Evolutionary conservation across 768 basidiomycete genomes (phyloP).

Genomic region (Mycena haematopus): DNA sequence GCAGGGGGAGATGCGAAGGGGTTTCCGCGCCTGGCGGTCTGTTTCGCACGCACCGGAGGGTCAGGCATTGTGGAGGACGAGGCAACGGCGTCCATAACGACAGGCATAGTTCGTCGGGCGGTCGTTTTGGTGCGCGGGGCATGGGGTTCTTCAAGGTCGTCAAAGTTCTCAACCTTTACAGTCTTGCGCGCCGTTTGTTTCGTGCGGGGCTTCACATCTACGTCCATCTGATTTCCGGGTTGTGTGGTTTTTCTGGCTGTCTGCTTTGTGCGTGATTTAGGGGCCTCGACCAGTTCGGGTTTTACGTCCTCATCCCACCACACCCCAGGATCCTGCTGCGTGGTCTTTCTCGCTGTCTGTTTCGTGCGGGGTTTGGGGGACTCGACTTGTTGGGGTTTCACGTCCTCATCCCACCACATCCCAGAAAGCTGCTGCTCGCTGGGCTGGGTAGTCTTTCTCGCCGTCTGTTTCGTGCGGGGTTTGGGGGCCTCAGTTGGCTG

Average conservation of each 20-base stretch:
- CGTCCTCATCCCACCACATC: constrained; percentile 6
- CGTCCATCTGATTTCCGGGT: neutral
- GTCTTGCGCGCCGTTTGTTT: constrained; percentile 15
- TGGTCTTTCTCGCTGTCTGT: constrained; percentile 12
- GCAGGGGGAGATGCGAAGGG: constrained; percentile 13
- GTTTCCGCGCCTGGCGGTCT: constrained; percentile 21
- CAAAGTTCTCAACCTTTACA: neutral
- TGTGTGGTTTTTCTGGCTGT: constrained; percentile 8
- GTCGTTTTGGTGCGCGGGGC: too few relatives aligned
- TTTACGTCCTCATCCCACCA: constrained; percentile 7
- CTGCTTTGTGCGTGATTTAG: constrained; percentile 16
- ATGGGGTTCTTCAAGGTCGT: constrained; percentile 11
- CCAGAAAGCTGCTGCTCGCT: neutral
- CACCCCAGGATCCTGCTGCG: neutral
- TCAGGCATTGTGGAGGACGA: constrained; percentile 10
- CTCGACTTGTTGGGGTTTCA: neutral
- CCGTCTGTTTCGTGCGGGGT: constrained; percentile 18
- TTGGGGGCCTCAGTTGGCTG: neutral
- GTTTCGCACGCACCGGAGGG: constrained; percentile 10
- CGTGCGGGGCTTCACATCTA: constrained; percentile 15
- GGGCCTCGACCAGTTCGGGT: neutral
- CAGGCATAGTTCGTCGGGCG: too few relatives aligned
- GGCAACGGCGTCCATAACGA: neutral
- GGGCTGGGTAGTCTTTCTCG: constrained; percentile 3
- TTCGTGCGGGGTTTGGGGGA: constrained; percentile 13